A percentile compares a stretch with the other conserved stretches of the same genome.
Conservation (phyloP, 2,329 filamentous ascomycete species). For the Beauveria sp. region DNA sequence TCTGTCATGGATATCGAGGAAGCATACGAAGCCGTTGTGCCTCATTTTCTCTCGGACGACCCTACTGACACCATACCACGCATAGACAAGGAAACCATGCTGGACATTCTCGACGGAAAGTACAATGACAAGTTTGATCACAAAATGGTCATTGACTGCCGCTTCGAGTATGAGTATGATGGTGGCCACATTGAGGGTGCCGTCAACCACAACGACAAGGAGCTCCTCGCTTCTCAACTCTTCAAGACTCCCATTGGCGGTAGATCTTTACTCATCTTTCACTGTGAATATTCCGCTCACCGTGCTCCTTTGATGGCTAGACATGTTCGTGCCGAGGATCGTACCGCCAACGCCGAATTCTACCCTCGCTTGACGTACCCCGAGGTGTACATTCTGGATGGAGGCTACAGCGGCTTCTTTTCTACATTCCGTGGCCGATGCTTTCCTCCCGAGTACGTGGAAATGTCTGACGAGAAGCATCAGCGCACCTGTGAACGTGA, state of each 20-base stretch:
- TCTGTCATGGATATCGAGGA: constrained; percentile 82
- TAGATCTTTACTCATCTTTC: constrained; percentile 79
- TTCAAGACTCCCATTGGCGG: constrained; percentile 61
- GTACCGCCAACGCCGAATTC: constrained; percentile 71
- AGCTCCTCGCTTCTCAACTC: constrained; percentile 69
- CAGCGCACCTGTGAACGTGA: constrained; percentile 89
- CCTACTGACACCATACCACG: constrained; percentile 81
- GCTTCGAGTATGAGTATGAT: constrained; percentile 98
- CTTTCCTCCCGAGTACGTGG: constrained; percentile 91
- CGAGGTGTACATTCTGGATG: constrained; percentile 93
- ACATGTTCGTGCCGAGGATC: constrained; percentile 83
- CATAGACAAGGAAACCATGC: constrained; percentile 72
- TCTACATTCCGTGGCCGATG: constrained; percentile 69
- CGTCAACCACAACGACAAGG: constrained; percentile 96
- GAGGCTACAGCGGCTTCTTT: constrained; percentile 94
- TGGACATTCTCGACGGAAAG: constrained; percentile 81
- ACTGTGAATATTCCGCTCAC: constrained; percentile 98
- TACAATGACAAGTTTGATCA: constrained; percentile 70
- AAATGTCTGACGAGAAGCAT: constrained; percentile 91
- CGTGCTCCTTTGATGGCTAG: constrained; percentile 95
- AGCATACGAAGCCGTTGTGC: constrained; percentile 63
- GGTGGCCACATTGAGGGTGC: constrained; percentile 92
- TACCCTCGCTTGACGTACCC: constrained; percentile 92
- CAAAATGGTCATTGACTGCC: constrained; percentile 86
- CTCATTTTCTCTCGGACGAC: constrained; percentile 75